phyloP scores from a whole-genome alignment of 1,139 yeast species.

The Yamadazyma buinensis region DNA sequence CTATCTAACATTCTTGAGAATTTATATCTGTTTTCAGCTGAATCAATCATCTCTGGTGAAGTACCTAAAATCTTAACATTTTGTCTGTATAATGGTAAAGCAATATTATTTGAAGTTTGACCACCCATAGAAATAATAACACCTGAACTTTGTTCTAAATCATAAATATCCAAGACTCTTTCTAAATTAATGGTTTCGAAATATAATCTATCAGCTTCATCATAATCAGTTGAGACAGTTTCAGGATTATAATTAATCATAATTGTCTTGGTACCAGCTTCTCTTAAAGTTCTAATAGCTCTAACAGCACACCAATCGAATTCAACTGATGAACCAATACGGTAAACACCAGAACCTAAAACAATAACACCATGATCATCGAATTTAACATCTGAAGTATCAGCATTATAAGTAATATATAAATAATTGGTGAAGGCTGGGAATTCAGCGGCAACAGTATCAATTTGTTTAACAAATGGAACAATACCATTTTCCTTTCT shows the following conservation, averaged over 20 bases:
- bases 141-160: constrained; percentile 86
- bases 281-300: constrained; percentile 91
- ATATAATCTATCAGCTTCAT: constrained; percentile 95
- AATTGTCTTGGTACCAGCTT: constrained; percentile 82
- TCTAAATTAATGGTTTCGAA: constrained; percentile 95
- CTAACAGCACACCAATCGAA: constrained; percentile 97
- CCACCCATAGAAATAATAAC: constrained; percentile 99
- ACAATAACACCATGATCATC: constrained; percentile 88
- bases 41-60: constrained; percentile 96
- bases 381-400: constrained; percentile 78
- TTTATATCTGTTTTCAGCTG: constrained; percentile 97
- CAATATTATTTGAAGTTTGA: constrained; percentile 96
- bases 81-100: constrained; percentile 88
- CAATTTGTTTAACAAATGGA: constrained; percentile 96
- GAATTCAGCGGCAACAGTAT: constrained; percentile 98
- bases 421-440: constrained; percentile 95
- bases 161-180: constrained; percentile 93
- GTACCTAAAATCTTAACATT: constrained; percentile 96
- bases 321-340: constrained; percentile 93
- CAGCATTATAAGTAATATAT: constrained; percentile 94
- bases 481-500: constrained; percentile 85
- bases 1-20: constrained; percentile 96
- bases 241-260: constrained; percentile 99
- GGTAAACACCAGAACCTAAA: constrained; percentile 89
- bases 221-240: constrained; percentile 97